Evolutionary conservation across 2,329 filamentous ascomycete genomes (phyloP), one percentile per base, ranked within the genome.

Genomic region (Botrytis fabae): DNA sequence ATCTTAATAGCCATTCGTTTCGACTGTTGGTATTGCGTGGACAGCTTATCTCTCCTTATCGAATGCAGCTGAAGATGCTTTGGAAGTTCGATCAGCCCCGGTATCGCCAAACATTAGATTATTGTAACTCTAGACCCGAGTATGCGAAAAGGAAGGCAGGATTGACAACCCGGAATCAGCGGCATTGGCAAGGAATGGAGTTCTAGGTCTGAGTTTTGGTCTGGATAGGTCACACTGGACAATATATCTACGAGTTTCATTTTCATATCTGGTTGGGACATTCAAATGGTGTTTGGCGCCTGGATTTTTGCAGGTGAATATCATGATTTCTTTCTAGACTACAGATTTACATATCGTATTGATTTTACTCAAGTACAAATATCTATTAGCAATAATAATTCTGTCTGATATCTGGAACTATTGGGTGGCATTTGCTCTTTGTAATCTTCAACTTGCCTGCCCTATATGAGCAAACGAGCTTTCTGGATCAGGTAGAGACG

Each of bases 1-100:
- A 73, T 32, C 20, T 38, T 28, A 40, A 60, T 59, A 97, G 95
- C 95, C 95, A 0, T 98, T 99, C 81, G 95, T 98, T 14, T 98
- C 95, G 25, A 97, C 93, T 14, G 84, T 99, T 72, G 95, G 95
- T 86, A 98, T 98, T 79, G 94, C 94, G 48, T 98, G 95, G 96
- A 98, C 96, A 18, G 95, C 95, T 32, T 99, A 98, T 82, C 89
- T 99, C 18, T 98, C 95, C 4, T 87, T 99, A 69, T 93, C 92
- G 75, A 98, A 98, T 83, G 91, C 94, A 8, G 86, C 94, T 4
- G 94, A 97, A 75, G 80, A 81, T 73, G 79, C 73, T 28, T 71
- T 76, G 69, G 79, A 80, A 70, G 77, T 76, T 73, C 75, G 76
- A 75, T 80, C 80, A 75, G 79, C 77, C 73, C 80, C 80, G 74